phyloP scores from a whole-genome alignment of 2,329 filamentous ascomycete genomes.

The Epichloe hybrida region DNA sequence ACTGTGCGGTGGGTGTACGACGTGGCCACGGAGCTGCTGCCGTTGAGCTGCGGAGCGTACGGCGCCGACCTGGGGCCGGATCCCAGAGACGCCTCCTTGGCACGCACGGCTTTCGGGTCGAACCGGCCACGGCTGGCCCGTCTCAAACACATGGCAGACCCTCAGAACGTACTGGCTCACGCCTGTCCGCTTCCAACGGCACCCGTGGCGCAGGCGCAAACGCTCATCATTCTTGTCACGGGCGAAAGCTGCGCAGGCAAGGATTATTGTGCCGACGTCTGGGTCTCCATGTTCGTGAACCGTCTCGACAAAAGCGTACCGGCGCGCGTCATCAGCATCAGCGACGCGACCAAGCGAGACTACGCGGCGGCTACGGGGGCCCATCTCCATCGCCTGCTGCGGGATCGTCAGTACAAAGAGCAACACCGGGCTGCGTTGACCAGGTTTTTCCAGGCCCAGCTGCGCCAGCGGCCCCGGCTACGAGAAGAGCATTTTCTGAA shows the following conservation, averaged over 20 bases:
- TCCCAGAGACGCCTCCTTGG: conserved; percentile 39
- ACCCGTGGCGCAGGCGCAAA: conserved; percentile 21
- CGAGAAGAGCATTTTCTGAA: conserved; percentile 37
- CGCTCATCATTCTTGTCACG: conserved; percentile 43
- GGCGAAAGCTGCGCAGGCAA: conserved; percentile 43
- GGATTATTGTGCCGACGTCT: conserved; percentile 43
- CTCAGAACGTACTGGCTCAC: conserved; percentile 36
- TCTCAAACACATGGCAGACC: conserved; percentile 38
- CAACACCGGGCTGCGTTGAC: conserved; percentile 39
- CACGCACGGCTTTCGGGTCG: conserved; percentile 40
- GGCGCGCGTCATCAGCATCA: conserved; percentile 38
- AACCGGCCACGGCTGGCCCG: conserved; percentile 34
- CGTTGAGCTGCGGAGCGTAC: conserved; percentile 39
- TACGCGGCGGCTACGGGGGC: conserved; percentile 36
- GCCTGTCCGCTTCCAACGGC: conserved; percentile 37
- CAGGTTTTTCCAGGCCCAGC: conserved; percentile 34
- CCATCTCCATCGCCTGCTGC: conserved; percentile 32
- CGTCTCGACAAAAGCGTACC: conserved; percentile 15
- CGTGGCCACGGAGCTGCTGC: conserved; percentile 31
- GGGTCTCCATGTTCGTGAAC: conserved; percentile 28
- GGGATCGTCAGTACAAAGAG: conserved; percentile 48
- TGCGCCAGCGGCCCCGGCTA: conserved; percentile 28
- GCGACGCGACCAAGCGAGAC: conserved; percentile 41
- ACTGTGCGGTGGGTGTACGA: conserved; percentile 43
- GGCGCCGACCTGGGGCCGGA: conserved; percentile 50